Evolutionary conservation across 805 yeast species (phyloP), one percentile per base, ranked within the genome.

Genomic region (Cyberlindnera euphorbiae): DNA sequence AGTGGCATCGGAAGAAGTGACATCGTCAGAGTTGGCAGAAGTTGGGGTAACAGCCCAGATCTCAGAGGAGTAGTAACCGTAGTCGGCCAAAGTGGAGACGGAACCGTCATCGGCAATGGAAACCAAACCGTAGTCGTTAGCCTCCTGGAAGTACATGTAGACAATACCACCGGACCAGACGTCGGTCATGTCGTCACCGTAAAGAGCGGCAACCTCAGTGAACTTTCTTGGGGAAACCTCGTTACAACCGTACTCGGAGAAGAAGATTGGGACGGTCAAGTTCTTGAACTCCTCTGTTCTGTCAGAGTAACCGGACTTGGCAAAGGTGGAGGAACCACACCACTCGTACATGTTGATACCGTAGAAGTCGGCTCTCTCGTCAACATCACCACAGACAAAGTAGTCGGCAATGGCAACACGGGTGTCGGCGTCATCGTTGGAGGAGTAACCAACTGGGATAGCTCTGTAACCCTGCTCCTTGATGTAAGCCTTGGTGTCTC

Each of bases 121-220:
- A 36, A 82, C 89, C 56, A 82, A 71, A 66, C 94, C 90, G 55
- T 81, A 82, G 52, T 82, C 60, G 65, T 82, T 82, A 38, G 64
- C 66, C 67, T 83, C 90, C 66, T 83, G 72, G 64, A 76, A 83
- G 66, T 82, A 83, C 89, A 82, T 77, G 68, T 82, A 83, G 37
- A 82, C 90, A 55, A 83, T 82, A 74, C 90, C 94, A 66, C 94
- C 90, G 33, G 90, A 82, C 93, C 90, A 83, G 42, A 81, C 81
- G 59, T 71, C 82, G 46, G 88, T 82, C 94, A 83, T 83, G 26
- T 82, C 67, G 33, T 59, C 57, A 46, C 79, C 66, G 64, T 72
- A 83, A 26, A 83, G 54, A 41, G 87, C 69, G 29, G 64, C 74
- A 47, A 83, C 83, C 63, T 82, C 90, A 39, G 76, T 67, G 73